Base-by-base conservation (phyloP, 2,329 filamentous ascomycete genomes). In the Helotiales sp. region DNA sequence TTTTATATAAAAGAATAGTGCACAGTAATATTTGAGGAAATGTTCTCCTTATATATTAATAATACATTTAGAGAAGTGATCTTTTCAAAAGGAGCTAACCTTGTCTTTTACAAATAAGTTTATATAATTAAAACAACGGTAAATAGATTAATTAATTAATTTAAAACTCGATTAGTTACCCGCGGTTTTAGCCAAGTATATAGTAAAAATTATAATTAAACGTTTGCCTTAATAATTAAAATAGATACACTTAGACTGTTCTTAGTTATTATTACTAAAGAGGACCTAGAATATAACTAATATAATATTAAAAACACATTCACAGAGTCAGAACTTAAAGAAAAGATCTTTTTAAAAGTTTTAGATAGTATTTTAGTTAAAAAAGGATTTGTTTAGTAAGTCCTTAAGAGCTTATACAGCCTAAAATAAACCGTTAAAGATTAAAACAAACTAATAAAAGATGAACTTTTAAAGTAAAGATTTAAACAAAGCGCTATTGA, bases 241-340 rank as follows among this genome's bases (percentile, higher is more conserved):
- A 60, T 60, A 22, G 40, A 61, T 17, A 37, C 47, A 1, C 37
- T 63, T 2, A 52, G 61, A 11, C 49, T 28, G 28, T 63, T 63
- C 24, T 22, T 63, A 34, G 61, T 47, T 20, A 37, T 54, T 6
- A 30, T 63, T 1, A 45, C 47, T 22, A 54, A 24, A 17, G 47
- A 63, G 37, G 47, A 63, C 32, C 37, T 63, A 11, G 37, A 63
- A 54, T 63, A 22, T 40, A 2, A 11, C 20, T 30, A 63, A 26
- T 63, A 37, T 26, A 28, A 63, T 43, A 63, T 63, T 40, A 63
- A 62, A 15, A 50, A 62, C 22, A 22, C 43, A 30, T 62, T 62
- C 13, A 50, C 59, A 8, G 30, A 62, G 28, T 62, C 61, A 28
- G 10, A 30, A 10, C 32, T 32, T 2, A 61, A 49, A 3, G n/a